A percentile compares a stretch with the other conserved stretches of the same genome.
Conservation (phyloP, 495 filamentous ascomycete species). For the Daldinia childiae region DNA sequence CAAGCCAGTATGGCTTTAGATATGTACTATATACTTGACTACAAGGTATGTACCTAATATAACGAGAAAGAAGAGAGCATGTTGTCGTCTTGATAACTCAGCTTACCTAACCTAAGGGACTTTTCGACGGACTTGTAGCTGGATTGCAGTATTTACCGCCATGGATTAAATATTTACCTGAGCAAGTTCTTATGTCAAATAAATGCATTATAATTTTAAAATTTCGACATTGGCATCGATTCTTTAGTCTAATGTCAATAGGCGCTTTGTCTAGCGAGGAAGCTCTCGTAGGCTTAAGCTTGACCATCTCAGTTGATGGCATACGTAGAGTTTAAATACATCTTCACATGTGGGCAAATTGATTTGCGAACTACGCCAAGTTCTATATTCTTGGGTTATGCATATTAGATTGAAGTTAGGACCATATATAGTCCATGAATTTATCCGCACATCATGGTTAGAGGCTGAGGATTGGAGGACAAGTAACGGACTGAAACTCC, state of each 20-base stretch:
- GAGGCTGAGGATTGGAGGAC: background rate
- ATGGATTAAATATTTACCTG: no score
- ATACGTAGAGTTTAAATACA: background rate
- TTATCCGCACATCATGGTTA: background rate
- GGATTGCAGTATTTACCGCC: background rate
- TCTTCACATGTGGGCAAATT: background rate
- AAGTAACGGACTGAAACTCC: background rate
- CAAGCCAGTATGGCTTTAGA: background rate
- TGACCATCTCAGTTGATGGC: background rate
- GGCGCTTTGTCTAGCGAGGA: no score
- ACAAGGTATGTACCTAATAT: background rate
- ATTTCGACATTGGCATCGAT: no score
- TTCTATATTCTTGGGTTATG: no score
- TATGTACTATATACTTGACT: background rate
- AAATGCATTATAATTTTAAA: no score
- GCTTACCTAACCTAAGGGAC: no score
- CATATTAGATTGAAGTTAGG: no score
- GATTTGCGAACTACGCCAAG: background rate
- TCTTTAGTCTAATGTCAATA: no score
- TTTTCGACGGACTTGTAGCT: background rate
- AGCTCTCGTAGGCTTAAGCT: background rate
- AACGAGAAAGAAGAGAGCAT: background rate
- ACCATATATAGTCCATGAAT: background rate
- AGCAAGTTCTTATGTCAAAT: no score
- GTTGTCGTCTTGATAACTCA: background rate